Conservation (phyloP, 306 rosid species). For the Malus sylvestris region DNA sequence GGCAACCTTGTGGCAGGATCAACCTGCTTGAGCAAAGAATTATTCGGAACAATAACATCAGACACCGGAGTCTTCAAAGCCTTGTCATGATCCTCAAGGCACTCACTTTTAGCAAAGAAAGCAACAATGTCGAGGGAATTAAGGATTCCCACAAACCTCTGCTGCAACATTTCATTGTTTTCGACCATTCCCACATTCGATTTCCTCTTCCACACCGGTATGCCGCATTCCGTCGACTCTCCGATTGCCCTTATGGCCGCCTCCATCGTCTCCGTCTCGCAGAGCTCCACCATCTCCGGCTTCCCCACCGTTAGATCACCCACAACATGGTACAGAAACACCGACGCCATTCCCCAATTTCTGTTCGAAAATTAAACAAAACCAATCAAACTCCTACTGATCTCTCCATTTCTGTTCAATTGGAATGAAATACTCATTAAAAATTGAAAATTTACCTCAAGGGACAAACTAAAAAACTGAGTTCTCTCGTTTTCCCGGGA, state of each 20-base stretch:
- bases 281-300: constrained; percentile 86
- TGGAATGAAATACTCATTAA: not conserved
- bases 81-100: constrained; percentile 74
- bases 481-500: not conserved
- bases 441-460: not conserved
- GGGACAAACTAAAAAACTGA: not conserved
- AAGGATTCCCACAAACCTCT: constrained; percentile 87
- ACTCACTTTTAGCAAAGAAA: constrained; percentile 57
- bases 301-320: constrained; percentile 98
- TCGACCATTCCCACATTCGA: constrained; percentile 44
- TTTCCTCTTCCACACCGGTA: constrained; percentile 81
- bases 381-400: not conserved
- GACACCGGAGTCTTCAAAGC: constrained; percentile 73
- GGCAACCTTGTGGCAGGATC: constrained; percentile 75
- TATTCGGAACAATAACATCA: constrained; percentile 52
- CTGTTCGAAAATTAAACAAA: constrained; percentile 5
- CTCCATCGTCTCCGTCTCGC: constrained; percentile 73
- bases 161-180: constrained; percentile 72
- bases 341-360: constrained; percentile 65
- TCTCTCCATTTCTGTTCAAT: not conserved
- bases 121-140: constrained; percentile 85
- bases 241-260: constrained; percentile 74
- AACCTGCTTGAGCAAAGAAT: constrained; percentile 63
- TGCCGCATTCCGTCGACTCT: constrained; percentile 76
- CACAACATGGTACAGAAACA: constrained; percentile 86